These are phyloP conservation scores for Geum urbanum DNA, from an alignment of 306 rosid genomes.

Conservation along the genomic window DNA sequence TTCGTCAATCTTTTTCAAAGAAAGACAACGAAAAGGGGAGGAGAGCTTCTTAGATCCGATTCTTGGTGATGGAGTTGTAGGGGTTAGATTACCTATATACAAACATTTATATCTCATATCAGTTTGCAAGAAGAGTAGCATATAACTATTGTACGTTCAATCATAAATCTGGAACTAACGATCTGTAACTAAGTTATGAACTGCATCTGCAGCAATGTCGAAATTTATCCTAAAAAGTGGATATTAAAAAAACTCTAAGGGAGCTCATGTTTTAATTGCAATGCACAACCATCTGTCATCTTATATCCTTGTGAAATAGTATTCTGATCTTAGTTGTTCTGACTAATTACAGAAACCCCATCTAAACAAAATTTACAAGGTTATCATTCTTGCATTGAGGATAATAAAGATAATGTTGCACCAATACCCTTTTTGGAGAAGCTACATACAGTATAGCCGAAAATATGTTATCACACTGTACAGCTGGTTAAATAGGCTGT, in stretches of 20 bases:
- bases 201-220: not conserved
- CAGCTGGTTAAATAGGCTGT: not conserved
- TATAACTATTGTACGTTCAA: not conserved
- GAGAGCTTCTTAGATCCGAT: constrained; percentile 75
- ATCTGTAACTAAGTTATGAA: not conserved
- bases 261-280: too few relatives aligned
- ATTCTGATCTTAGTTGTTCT: not conserved
- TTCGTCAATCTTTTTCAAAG: constrained; percentile 74
- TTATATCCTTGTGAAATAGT: not conserved
- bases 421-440: not conserved
- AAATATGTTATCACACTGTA: not conserved
- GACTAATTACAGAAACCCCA: not conserved
- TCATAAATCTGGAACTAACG: not conserved
- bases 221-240: not conserved
- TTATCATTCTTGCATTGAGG: not conserved
- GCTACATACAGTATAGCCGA: too few relatives aligned
- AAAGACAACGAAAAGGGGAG: constrained; percentile 87
- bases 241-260: not conserved
- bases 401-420: not conserved
- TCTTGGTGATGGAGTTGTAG: constrained; percentile 67
- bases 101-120: constrained; percentile 12
- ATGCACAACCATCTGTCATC: not conserved
- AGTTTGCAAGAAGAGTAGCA: not conserved
- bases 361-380: not conserved
- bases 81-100: constrained; percentile 44